Base-by-base conservation (phyloP, 495 filamentous ascomycete genomes). In the Trichocladium uniseriatum region DNA sequence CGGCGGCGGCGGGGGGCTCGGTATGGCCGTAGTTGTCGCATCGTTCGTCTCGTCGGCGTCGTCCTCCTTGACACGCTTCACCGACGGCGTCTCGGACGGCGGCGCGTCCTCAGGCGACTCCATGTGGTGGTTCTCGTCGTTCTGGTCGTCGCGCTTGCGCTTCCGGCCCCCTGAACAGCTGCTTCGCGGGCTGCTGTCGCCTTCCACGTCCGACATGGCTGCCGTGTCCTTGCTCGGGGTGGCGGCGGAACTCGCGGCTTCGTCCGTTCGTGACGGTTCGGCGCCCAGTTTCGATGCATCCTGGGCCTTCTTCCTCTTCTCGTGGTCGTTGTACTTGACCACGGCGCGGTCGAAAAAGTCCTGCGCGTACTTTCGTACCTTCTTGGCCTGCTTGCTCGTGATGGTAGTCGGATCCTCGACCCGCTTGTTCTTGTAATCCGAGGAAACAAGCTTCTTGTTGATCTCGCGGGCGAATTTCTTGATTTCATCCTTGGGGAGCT, bases 401-500 rank as follows among this genome's bases (percentile, higher is more conserved):
- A 96, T 82, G 16, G 42, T 31, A 41, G 79, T 87, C 4, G 89
- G 90, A 56, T 96, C 84, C 18, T 81, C 73, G 9, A 96, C 89
- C 3, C 86, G 82, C 35, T 79, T 76, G 56, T 90, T 79, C 65
- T 94, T 95, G 70, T 84, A 96, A 60, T 96, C 89, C 0, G 86
- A 87, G 21, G 82, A 79, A 24, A 94, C 88, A 22, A 96, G 73
- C 61, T 89, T 94, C 64, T 91, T 94, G 48, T 82, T 79, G 15
- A 89, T 79, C 64, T 95, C 87, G 65, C 91, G 92, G 5, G 81
- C 84, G 53, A 89, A 84, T 42, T 84, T 80, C 66, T 96, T 96
- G 6, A 96, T 61, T 55, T 95, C 84, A 6, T 95, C 88, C 52
- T 82, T 88, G 3, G 86, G 84, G 14, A 96, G 78, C 67, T 88